Conservation (phyloP, 208 protist genomes). For the Angomonas deanei region DNA sequence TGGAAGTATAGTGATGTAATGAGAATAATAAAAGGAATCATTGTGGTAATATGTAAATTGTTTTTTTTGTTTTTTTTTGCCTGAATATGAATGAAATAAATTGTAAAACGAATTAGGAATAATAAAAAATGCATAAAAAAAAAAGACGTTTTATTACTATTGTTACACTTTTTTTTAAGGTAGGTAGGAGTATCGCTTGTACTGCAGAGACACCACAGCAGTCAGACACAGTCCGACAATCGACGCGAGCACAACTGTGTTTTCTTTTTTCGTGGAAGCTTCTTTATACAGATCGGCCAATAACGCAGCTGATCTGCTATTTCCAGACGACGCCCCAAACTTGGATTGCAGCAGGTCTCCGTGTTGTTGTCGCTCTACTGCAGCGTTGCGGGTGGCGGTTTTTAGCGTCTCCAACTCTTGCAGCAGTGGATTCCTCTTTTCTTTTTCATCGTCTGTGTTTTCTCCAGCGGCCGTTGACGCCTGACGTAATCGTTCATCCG, state of each 20-base stretch:
- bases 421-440: not conserved
- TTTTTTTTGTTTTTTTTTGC: not conserved
- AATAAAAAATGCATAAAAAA: constrained; percentile 9
- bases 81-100: not conserved
- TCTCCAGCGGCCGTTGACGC: not conserved
- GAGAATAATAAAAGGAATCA: not conserved
- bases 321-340: not conserved
- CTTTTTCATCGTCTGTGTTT: not conserved
- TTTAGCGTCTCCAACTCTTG: not conserved
- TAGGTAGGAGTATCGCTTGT: not conserved
- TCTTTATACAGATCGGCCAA: not conserved
- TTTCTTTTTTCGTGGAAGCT: not conserved
- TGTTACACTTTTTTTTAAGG: constrained; percentile 2
- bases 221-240: not conserved
- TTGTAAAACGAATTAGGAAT: not conserved
- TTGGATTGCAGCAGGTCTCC: not conserved
- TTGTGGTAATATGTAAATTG: not conserved
- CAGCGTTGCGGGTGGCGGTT: not conserved
- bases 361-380: no score
- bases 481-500: not conserved
- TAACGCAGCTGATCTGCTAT: not conserved
- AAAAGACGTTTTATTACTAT: constrained; percentile 2
- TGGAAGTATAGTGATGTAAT: not conserved
- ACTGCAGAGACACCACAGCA: constrained; percentile 5
- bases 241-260: not conserved